Evolutionary conservation across 2,329 filamentous ascomycete genomes (phyloP).

Genomic region (Xylariaceae sp.): DNA sequence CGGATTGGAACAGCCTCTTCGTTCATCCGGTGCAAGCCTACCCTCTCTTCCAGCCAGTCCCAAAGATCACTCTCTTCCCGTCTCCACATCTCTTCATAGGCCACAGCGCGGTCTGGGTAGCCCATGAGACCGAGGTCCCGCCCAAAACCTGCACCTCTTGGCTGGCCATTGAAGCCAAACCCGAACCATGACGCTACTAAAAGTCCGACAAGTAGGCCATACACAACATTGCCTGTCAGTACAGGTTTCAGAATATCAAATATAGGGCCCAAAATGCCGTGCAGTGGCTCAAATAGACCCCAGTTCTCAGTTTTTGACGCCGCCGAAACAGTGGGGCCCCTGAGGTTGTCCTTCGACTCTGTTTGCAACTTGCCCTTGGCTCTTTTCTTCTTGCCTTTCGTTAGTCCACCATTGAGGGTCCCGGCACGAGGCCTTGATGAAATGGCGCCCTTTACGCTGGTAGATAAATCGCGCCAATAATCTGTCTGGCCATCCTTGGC

Average conservation of each 20-base stretch:
- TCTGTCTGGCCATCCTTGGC: slow-evolving; percentile 83
- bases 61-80: slow-evolving; percentile 84
- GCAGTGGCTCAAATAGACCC: slow-evolving; percentile 78
- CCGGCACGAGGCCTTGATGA: slow-evolving; percentile 55
- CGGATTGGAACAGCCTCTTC: slow-evolving; percentile 36
- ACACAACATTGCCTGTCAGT: slow-evolving; percentile 71
- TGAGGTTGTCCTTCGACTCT: slow-evolving; percentile 36
- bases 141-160: slow-evolving; percentile 32
- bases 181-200: slow-evolving; percentile 73
- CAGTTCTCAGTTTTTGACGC: slow-evolving; percentile 50
- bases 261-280: slow-evolving; percentile 64
- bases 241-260: slow-evolving; percentile 66
- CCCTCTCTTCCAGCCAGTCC: slow-evolving; percentile 88
- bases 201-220: slow-evolving; percentile 68
- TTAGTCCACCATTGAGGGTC: slow-evolving; percentile 40
- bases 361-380: slow-evolving; percentile 47
- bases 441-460: slow-evolving; percentile 68
- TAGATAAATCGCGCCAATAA: slow-evolving; percentile 77
- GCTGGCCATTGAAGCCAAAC: slow-evolving; percentile 45
- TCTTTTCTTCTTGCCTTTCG: slow-evolving; percentile 60
- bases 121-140: slow-evolving; percentile 36
- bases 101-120: slow-evolving; percentile 65
- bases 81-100: slow-evolving; percentile 92
- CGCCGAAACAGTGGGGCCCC: slow-evolving; percentile 36
- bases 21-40: slow-evolving; percentile 62